A percentile compares a stretch with the other conserved stretches of the same genome.
phyloP scores from a whole-genome alignment of 2,329 filamentous ascomycete genomes.

The Fusarium lateritium region DNA sequence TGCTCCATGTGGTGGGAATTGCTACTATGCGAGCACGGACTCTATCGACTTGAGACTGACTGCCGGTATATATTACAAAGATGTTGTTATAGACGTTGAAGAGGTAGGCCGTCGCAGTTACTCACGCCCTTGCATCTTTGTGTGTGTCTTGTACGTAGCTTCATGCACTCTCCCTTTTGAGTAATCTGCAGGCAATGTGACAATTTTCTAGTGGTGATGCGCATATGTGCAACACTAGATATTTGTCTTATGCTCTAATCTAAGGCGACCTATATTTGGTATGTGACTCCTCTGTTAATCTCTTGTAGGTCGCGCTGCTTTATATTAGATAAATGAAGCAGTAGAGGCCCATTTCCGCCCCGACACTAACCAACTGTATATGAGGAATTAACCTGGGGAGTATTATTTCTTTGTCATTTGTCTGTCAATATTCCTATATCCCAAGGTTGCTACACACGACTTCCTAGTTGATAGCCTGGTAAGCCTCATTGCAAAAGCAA shows the following conservation, averaged over 20 bases:
- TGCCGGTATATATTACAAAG: neutral
- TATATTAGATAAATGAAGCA: slow-evolving; percentile 13
- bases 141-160: slow-evolving; percentile 15
- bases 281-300: slow-evolving; percentile 15
- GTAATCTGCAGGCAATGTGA: neutral
- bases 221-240: slow-evolving; percentile 11
- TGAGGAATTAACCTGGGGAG: too few species aligned
- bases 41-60: slow-evolving; percentile 10
- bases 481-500: too few species aligned
- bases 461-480: too few species aligned
- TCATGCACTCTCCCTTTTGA: slow-evolving; percentile 10
- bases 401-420: too few species aligned
- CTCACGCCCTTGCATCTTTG: slow-evolving; percentile 6
- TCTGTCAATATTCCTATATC: too few species aligned
- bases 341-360: slow-evolving; percentile 3
- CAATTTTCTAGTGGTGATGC: slow-evolving; percentile 5
- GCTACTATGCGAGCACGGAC: slow-evolving; percentile 20
- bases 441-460: too few species aligned
- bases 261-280: slow-evolving; percentile 33
- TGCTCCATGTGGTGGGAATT: slow-evolving; percentile 3
- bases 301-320: slow-evolving; percentile 18
- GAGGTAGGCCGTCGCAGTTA: neutral
- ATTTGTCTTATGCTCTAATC: slow-evolving; percentile 8
- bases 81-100: neutral
- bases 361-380: neutral